Percentiles rank a stretch among this genome's conserved stretches.
phyloP scores from a whole-genome alignment of 768 basidiomycete genomes.

The Tylopilus plumbeoviolaceoides region DNA sequence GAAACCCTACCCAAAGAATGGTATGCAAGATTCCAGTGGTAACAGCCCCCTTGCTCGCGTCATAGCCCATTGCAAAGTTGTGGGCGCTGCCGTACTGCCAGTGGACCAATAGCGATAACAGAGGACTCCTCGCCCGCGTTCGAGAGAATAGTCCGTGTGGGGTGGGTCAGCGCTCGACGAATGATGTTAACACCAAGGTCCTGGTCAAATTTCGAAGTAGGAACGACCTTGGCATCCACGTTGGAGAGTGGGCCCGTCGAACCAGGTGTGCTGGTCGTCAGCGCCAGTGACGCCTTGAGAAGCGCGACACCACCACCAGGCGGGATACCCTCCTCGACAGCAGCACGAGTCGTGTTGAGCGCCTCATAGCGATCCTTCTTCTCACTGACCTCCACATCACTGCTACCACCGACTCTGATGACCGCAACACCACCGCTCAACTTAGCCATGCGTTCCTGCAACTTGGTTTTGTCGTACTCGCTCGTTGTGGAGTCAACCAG shows the following conservation, averaged over 20 bases:
- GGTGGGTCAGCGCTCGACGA: constrained; percentile 30
- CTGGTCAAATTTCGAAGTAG: constrained; percentile 93
- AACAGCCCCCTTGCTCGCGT: constrained; percentile 88
- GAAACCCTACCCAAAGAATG: too few relatives aligned
- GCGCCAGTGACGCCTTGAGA: constrained; percentile 75
- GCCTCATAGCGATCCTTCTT: constrained; percentile 94
- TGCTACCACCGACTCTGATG: constrained; percentile 96
- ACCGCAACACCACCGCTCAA: constrained; percentile 95
- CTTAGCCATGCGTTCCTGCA: constrained; percentile 97
- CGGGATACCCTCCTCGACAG: constrained; percentile 97
- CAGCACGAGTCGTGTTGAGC: constrained; percentile 95
- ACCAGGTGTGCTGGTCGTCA: constrained; percentile 52
- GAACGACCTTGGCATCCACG: constrained; percentile 61
- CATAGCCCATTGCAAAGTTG: constrained; percentile 86
- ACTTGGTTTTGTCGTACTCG: constrained; percentile 91
- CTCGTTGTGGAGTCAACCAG: constrained; percentile 79
- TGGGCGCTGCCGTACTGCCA: constrained; percentile 64
- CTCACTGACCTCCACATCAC: constrained; percentile 96
- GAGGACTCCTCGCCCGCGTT: constrained; percentile 76
- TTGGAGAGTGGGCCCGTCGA: constrained; percentile 44
- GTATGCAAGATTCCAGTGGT: too few relatives aligned
- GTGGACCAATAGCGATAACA: constrained; percentile 83
- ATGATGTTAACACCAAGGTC: constrained; percentile 94
- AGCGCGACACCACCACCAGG: constrained; percentile 95
- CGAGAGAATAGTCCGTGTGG: not conserved